phyloP scores from a whole-genome alignment of 2,329 filamentous ascomycete species.

The Pseudopithomyces maydicus region DNA sequence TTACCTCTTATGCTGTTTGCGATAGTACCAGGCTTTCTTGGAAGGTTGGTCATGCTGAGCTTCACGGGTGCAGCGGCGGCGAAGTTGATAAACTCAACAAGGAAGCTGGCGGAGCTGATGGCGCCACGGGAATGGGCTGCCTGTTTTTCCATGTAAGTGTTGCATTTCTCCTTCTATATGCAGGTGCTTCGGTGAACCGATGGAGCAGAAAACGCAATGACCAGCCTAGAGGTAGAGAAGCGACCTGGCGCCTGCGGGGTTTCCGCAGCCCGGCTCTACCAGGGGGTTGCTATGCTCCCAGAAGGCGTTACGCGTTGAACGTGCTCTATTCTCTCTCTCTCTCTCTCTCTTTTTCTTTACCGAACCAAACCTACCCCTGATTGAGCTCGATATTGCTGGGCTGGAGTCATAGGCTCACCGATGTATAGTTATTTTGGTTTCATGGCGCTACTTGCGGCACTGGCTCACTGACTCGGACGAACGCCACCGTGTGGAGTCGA shows the following conservation, averaged over 20 bases:
- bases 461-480: constrained; percentile 36
- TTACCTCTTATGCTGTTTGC: constrained; percentile 50
- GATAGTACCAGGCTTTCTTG: constrained; percentile 49
- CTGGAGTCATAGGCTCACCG: constrained; percentile 32
- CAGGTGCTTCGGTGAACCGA: constrained; percentile 8
- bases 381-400: not conserved
- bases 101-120: constrained; percentile 42
- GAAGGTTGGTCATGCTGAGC: constrained; percentile 46
- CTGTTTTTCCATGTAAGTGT: constrained; percentile 47
- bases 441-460: constrained; percentile 47
- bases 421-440: constrained; percentile 46
- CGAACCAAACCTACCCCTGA: constrained; percentile 6
- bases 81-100: constrained; percentile 39
- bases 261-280: not conserved
- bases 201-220: constrained; percentile 14
- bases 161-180: constrained; percentile 3
- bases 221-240: not conserved
- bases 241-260: constrained; percentile 18
- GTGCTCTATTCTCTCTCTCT: no score
- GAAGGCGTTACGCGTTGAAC: not conserved
- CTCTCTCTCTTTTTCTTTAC: constrained; percentile 11
- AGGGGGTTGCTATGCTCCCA: not conserved
- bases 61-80: constrained; percentile 45
- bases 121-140: constrained; percentile 46
- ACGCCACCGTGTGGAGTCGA: constrained; percentile 17